A percentile compares a stretch with the other conserved stretches of the same genome.
Evolutionary conservation across 139 green algal species (phyloP).

Genomic region (Chlamydomonas incerta): DNA sequence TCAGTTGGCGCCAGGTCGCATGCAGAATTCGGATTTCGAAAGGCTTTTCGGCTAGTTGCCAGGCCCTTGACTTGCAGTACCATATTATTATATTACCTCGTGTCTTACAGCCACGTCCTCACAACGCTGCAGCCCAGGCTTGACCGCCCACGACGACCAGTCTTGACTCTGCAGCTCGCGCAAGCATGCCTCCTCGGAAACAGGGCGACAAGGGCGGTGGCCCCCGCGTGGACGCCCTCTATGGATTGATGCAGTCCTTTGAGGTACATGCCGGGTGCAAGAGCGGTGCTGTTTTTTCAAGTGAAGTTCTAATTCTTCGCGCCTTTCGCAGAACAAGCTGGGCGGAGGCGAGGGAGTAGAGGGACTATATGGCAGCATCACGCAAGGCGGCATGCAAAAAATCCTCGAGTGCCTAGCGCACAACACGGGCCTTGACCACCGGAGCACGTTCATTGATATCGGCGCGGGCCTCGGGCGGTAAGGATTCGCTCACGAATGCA

Average conservation of each 20-base stretch:
- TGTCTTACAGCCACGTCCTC: too few relatives aligned
- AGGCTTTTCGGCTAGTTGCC: too few relatives aligned
- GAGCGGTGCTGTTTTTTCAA: background rate
- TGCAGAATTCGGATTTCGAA: too few relatives aligned
- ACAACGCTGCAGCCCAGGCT: too few relatives aligned
- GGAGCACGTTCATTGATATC: conserved; percentile 85
- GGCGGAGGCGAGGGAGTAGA: conserved; percentile 93
- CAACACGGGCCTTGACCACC: conserved; percentile 69
- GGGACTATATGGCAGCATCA: conserved; percentile 93
- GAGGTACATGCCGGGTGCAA: background rate
- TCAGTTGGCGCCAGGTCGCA: too few relatives aligned
- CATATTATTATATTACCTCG: too few relatives aligned
- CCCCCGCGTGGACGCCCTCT: conserved; percentile 13
- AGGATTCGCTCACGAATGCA: too few relatives aligned
- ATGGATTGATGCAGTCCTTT: conserved; percentile 38
- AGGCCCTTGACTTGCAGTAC: too few relatives aligned
- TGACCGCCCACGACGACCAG: too few relatives aligned
- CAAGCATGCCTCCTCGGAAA: too few relatives aligned
- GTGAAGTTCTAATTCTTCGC: background rate
- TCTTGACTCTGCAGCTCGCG: too few relatives aligned
- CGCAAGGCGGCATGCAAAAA: conserved; percentile 76
- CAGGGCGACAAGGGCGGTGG: background rate
- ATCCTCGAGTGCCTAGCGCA: conserved; percentile 76
- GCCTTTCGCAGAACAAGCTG: conserved; percentile 77
- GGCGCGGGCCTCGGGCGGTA: conserved; percentile 88